phyloP scores from a whole-genome alignment of 495 filamentous ascomycete species.

The Aspergillus panamensis region DNA sequence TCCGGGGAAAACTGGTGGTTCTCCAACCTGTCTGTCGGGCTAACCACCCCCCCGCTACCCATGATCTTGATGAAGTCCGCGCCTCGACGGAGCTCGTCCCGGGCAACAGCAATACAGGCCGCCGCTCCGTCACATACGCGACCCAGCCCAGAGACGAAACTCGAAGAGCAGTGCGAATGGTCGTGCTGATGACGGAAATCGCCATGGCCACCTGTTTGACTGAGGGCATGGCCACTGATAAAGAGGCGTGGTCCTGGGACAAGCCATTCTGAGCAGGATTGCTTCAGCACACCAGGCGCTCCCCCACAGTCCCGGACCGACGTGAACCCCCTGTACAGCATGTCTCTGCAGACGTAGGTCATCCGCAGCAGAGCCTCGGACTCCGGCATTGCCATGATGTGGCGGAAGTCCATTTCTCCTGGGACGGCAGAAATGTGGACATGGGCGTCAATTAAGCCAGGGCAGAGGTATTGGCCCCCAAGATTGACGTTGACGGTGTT shows the following conservation, averaged over 20 bases:
- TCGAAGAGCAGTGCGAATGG: constrained; percentile 42
- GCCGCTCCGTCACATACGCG: constrained; percentile 50
- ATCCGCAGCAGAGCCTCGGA: constrained; percentile 18
- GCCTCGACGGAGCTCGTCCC: constrained; percentile 50
- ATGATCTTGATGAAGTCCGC: constrained; percentile 60
- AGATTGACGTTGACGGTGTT: constrained; percentile 32
- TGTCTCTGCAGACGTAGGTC: constrained; percentile 30
- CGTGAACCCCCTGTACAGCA: constrained; percentile 53
- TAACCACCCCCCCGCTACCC: constrained; percentile 51
- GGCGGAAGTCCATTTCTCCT: constrained; percentile 30
- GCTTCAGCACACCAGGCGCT: constrained; percentile 46
- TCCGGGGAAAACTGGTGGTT: constrained; percentile 50
- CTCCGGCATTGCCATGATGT: constrained; percentile 15
- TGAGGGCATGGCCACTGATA: constrained; percentile 41
- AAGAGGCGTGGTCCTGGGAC: constrained; percentile 49
- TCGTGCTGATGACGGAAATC: constrained; percentile 41
- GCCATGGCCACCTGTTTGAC: constrained; percentile 55
- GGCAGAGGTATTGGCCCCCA: constrained; percentile 46
- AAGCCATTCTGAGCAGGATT: constrained; percentile 49
- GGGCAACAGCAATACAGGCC: constrained; percentile 45
- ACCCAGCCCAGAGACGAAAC: constrained; percentile 29
- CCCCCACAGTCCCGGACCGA: constrained; percentile 52
- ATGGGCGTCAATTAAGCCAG: constrained; percentile 58
- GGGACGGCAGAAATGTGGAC: constrained; percentile 51
- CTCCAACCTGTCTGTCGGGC: constrained; percentile 47